Base-by-base conservation (phyloP, 2,329 filamentous ascomycete species). In the Curvularia sp. region DNA sequence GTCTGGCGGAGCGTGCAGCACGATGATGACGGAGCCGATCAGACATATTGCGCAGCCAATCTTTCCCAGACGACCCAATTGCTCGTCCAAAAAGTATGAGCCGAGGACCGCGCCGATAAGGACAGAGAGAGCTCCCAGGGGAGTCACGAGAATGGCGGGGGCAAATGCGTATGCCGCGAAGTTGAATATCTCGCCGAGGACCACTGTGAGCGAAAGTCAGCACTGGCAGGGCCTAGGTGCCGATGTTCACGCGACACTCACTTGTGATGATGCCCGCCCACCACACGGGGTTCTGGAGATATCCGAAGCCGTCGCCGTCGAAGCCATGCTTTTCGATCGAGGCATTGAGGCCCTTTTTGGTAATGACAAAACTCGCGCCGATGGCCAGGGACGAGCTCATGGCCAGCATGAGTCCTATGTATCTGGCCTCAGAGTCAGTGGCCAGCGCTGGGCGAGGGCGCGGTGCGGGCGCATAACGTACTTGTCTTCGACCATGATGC, bases 101-200 rank as follows among this genome's bases (percentile, higher is more conserved):
- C 95, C 94, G 57, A 99, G 81, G 30, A 99, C 93, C 20, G 95
- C 93, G 65, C 93, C 95, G 72, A 99, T 97, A 65, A 99, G 83
- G 57, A 99, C 96, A 74, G 92, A 95, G 62, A 99, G 84, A 55
- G 95, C 95, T 61, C 95, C 95, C 24, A 99, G 83, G 26, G 95
- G 95, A 5, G 95, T 99, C 41, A 99, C 95, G 53, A 99, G 85
- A 78, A 99, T 99, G n/a, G 95, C 96, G 41, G 95, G 95, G 66
- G 95, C 95, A 79, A 98, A 99, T 7, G 95, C 95, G 77, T 99
- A 99, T 62, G 95, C 95, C 50, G 93, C 93, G 76, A 99, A 99
- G 79, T 99, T 99, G 80, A 93, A 96, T 58, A 97, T 83, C 80
- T 99, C 95, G 74, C 95, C 95, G 44, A 96, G 80, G 60, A 93